Conservation (phyloP, 495 filamentous ascomycete species). For the Glonium stellatum region DNA sequence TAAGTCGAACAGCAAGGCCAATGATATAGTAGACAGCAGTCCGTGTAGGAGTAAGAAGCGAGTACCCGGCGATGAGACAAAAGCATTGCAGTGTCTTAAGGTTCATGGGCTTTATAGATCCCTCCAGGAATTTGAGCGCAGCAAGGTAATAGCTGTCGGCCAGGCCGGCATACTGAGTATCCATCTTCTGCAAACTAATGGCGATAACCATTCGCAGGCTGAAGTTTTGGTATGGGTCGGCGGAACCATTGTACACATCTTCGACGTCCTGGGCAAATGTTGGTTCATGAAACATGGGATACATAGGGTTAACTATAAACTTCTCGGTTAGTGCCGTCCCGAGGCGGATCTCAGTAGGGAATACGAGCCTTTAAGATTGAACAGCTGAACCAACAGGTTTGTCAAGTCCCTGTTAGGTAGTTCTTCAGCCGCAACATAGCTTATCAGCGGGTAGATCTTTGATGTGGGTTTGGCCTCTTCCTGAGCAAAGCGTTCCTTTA, state of each 20-base stretch:
- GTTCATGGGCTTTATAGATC: conserved; percentile 70
- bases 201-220: conserved; percentile 82
- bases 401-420: conserved; percentile 61
- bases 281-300: conserved; percentile 78
- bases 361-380: conserved; percentile 65
- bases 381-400: conserved; percentile 69
- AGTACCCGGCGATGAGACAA: conserved; percentile 82
- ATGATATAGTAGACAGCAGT: conserved; percentile 89
- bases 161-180: conserved; percentile 69
- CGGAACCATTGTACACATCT: conserved; percentile 67
- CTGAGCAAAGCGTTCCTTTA: conserved; percentile 49
- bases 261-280: conserved; percentile 68
- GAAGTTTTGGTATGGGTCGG: conserved; percentile 77
- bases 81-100: conserved; percentile 85
- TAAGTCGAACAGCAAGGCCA: conserved; percentile 74
- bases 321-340: not conserved
- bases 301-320: conserved; percentile 70
- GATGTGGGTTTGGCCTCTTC: conserved; percentile 56
- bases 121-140: conserved; percentile 73
- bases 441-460: conserved; percentile 71
- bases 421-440: conserved; percentile 59
- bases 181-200: conserved; percentile 84
- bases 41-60: conserved; percentile 78
- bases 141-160: conserved; percentile 89
- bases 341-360: conserved; percentile 1